These are phyloP conservation scores for Anisodus tanguticus DNA, from an alignment of 257 asterid species.

Conservation along the genomic window DNA sequence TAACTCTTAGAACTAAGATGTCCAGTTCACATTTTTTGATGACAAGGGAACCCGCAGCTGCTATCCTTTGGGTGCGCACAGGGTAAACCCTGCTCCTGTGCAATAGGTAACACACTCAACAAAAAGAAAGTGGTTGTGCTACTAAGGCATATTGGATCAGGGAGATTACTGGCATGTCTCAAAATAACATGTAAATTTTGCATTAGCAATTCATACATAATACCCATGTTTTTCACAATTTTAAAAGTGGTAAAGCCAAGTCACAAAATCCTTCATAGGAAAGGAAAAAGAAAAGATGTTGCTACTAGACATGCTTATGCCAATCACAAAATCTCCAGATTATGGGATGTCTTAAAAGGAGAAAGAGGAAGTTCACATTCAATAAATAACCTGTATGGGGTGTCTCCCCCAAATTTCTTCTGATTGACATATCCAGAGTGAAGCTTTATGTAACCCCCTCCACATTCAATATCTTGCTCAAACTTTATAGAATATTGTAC, in stretches of 20 bases:
- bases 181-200: background rate
- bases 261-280: background rate
- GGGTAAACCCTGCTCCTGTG: too few species aligned
- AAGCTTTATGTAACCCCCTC: constrained; percentile 96
- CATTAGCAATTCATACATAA: background rate
- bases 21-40: too few species aligned
- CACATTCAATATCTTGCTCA: constrained; percentile 98
- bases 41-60: too few species aligned
- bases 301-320: background rate
- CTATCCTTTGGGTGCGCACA: too few species aligned
- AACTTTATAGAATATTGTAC: constrained; percentile 84
- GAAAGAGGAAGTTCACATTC: background rate
- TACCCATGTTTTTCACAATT: background rate
- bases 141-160: background rate
- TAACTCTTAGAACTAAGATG: background rate
- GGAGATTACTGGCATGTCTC: background rate
- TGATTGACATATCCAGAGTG: constrained; percentile 90
- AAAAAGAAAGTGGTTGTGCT: background rate
- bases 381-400: constrained; percentile 79
- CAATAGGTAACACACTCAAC: background rate
- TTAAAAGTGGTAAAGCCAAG: background rate
- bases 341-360: background rate
- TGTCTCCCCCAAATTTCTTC: constrained; percentile 97
- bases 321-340: background rate
- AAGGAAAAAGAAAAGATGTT: background rate